Percentiles rank a stretch among this genome's conserved stretches.
Evolutionary conservation across 345 rosid species (phyloP).

Genomic region (Camelina neglecta): DNA sequence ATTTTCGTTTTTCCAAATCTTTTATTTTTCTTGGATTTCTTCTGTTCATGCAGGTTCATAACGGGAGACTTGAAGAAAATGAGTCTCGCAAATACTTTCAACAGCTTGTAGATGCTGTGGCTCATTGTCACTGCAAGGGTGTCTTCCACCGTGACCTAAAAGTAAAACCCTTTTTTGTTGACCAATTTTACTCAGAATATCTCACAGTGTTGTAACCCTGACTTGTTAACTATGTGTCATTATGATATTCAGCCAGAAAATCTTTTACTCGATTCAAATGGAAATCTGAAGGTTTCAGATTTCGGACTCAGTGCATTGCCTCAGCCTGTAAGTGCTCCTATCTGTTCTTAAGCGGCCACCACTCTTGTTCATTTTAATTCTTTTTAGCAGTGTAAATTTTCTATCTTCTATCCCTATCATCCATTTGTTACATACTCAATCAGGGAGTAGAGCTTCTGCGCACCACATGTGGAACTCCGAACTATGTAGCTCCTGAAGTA

Average conservation of each 20-base stretch:
- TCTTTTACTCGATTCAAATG: constrained; percentile 71
- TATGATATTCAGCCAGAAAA: constrained; percentile 78
- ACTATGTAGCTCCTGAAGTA: constrained; percentile 98
- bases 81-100: constrained; percentile 85
- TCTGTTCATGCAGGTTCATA: constrained; percentile 59
- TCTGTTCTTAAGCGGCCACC: background rate
- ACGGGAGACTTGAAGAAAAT: constrained; percentile 68
- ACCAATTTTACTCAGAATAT: background rate
- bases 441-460: constrained; percentile 94
- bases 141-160: constrained; percentile 94
- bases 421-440: constrained; percentile 38
- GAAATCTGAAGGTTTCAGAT: constrained; percentile 91
- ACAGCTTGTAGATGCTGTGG: constrained; percentile 89
- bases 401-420: constrained; percentile 28
- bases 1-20: background rate
- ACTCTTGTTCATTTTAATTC: constrained; percentile 5
- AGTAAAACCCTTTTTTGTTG: constrained; percentile 43
- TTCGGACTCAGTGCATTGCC: constrained; percentile 98
- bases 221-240: constrained; percentile 2
- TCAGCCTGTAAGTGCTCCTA: constrained; percentile 74
- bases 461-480: constrained; percentile 97
- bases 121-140: constrained; percentile 86
- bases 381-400: constrained; percentile 3
- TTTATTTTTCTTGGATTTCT: constrained; percentile 10
- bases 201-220: constrained; percentile 30